Base-by-base conservation (phyloP, 2,329 filamentous ascomycete species). In the Pseudonectria buxi region DNA sequence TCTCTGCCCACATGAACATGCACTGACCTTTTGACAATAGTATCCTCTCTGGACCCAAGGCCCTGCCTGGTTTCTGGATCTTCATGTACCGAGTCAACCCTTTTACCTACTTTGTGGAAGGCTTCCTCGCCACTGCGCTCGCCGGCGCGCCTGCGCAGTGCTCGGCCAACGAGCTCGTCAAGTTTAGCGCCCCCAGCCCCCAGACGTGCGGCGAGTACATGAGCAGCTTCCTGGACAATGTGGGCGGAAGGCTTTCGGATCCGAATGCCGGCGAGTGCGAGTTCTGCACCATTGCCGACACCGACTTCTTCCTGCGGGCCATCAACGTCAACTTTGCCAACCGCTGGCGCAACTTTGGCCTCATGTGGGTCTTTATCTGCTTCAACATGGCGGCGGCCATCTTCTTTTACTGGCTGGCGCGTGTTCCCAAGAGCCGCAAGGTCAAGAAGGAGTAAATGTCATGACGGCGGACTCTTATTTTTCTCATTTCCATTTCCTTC, bases 51-150 rank as follows among this genome's bases (percentile, higher is more conserved):
- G 12, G 36, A 1, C 36, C 36, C 2, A 25, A 35, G 11, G 36
- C 38, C 7, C 33, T 42, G 12, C 40, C 36, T 9, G 30, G 36
- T 4, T 42, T 42, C 28, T 42, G 40, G 40, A 36, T 39, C 10
- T 42, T 42, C 16, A 42, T 42, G 40, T 42, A 42, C 15, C 33
- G 36, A 7, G 30, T 36, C 18, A 42, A 39, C 10, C 40, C 36
- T 4, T 42, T 42, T 15, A 42, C 40, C 9, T 42, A 42, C 16
- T 30, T 42, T 4, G 40, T 42, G 3, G 40, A 42, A 24, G 40
- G 40, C 9, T 37, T 41, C 22, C 36, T 42, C 10, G 30, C 33
- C 3, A 39, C 36, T 2, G 32, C 36, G 2, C 38, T 42, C 30
- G 36, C 39, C 11, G 32, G 36, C 14, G 39, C 36, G 1, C 26